Evolutionary conservation across 2,329 filamentous ascomycete species (phyloP).

Genomic region (Westerdykella aurantiaca): DNA sequence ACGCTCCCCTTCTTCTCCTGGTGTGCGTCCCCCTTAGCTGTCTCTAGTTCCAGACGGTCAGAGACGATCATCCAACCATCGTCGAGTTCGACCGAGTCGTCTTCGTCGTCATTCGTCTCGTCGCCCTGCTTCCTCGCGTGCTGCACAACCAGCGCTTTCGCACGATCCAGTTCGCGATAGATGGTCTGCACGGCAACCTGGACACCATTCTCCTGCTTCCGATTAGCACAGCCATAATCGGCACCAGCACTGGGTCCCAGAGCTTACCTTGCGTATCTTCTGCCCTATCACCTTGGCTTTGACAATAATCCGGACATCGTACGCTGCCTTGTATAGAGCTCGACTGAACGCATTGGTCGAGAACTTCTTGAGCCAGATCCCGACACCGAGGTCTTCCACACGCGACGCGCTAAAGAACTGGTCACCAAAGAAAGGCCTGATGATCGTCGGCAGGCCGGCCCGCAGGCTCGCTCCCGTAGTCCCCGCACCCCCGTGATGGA

Average conservation of each 20-base stretch:
- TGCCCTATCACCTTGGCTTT: conserved; percentile 79
- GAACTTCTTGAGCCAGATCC: conserved; percentile 81
- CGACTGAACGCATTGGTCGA: conserved; percentile 80
- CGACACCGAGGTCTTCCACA: conserved; percentile 89
- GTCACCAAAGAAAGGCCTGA: conserved; percentile 95
- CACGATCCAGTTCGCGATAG: conserved; percentile 92
- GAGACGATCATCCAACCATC: conserved; percentile 57
- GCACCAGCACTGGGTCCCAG: background rate
- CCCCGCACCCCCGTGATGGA: conserved; percentile 89
- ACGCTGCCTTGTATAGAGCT: conserved; percentile 85
- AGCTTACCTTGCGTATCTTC: conserved; percentile 73
- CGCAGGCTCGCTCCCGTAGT: conserved; percentile 91
- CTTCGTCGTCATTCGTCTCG: conserved; percentile 23
- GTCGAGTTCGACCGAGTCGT: conserved; percentile 75
- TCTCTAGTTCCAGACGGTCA: conserved; percentile 5
- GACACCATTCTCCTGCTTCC: conserved; percentile 75
- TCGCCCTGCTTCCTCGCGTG: conserved; percentile 18
- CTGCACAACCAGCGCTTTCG: conserved; percentile 72
- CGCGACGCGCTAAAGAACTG: conserved; percentile 92
- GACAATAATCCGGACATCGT: conserved; percentile 83
- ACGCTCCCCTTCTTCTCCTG: conserved; percentile 24
- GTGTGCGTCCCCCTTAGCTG: conserved; percentile 16
- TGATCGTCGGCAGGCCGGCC: conserved; percentile 86
- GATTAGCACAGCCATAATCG: conserved; percentile 24
- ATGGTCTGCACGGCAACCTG: conserved; percentile 83